These are phyloP conservation scores for Mucuna pruriens DNA, from an alignment of 306 rosid species.

Conservation along the genomic window DNA sequence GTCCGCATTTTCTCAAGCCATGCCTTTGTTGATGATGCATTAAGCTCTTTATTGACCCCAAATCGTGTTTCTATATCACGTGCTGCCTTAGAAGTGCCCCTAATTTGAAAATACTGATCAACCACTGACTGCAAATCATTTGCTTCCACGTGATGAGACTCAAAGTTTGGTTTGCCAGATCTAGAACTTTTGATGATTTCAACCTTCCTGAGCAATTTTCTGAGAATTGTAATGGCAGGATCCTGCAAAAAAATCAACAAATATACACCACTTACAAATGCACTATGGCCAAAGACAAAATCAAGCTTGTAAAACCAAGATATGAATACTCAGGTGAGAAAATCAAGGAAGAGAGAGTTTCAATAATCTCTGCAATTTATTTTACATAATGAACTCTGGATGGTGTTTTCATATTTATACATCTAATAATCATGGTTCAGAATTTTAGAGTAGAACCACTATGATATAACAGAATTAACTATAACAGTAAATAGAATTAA, in stretches of 20 bases:
- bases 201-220: conserved; percentile 74
- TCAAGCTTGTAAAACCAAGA: not conserved
- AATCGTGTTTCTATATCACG: conserved; percentile 67
- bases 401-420: not conserved
- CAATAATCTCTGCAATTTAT: not conserved
- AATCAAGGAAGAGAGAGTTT: not conserved
- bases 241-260: conserved; percentile 64
- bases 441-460: not conserved
- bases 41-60: conserved; percentile 75
- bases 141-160: conserved; percentile 81
- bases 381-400: not conserved
- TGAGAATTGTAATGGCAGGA: conserved; percentile 76
- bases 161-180: conserved; percentile 85
- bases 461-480: too few relatives aligned
- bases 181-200: conserved; percentile 81
- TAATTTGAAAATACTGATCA: conserved; percentile 78
- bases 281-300: not conserved
- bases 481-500: not conserved
- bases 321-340: not conserved
- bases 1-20: conserved; percentile 98
- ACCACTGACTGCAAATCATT: conserved; percentile 73
- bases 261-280: conserved; percentile 5
- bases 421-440: not conserved
- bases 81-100: conserved; percentile 79
- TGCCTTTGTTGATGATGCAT: conserved; percentile 73